phyloP scores from a whole-genome alignment of 2,329 filamentous ascomycete species.

The Chrysoporthe deuterocubensis region DNA sequence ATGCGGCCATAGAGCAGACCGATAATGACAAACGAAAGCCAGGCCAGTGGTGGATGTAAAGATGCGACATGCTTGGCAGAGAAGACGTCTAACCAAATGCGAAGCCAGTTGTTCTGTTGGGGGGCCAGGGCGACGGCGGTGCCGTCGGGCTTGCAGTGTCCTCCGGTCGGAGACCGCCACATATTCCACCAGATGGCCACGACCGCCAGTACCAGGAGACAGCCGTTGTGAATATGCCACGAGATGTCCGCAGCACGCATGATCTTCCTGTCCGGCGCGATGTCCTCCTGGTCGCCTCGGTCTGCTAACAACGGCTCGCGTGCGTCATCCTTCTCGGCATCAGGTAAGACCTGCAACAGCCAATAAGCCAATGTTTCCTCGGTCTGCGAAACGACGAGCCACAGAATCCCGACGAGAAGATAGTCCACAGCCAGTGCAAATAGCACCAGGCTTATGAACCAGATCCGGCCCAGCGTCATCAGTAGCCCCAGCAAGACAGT shows the following conservation, averaged over 20 bases:
- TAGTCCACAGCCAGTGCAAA: slow-evolving; percentile 52
- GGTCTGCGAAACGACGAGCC: slow-evolving; percentile 42
- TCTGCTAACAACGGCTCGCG: slow-evolving; percentile 38
- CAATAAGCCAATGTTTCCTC: slow-evolving; percentile 39
- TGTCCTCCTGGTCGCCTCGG: slow-evolving; percentile 23
- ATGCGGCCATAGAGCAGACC: slow-evolving; percentile 50
- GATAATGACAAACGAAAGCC: slow-evolving; percentile 51
- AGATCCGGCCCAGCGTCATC: slow-evolving; percentile 40
- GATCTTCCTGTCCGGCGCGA: slow-evolving; percentile 31
- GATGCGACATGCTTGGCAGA: slow-evolving; percentile 39
- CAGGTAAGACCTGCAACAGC: slow-evolving; percentile 33
- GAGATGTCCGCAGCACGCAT: slow-evolving; percentile 37
- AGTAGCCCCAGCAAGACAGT: slow-evolving; percentile 39
- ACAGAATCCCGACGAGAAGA: slow-evolving; percentile 47
- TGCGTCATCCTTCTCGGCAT: slow-evolving; percentile 34
- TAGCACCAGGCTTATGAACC: slow-evolving; percentile 49
- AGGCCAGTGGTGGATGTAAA: slow-evolving; percentile 49
- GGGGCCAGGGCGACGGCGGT: slow-evolving; percentile 7
- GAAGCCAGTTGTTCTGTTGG: slow-evolving; percentile 34
- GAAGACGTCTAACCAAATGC: slow-evolving; percentile 48
- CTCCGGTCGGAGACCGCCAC: slow-evolving; percentile 47
- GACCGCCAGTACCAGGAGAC: slow-evolving; percentile 40
- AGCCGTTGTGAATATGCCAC: slow-evolving; percentile 46
- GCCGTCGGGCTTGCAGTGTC: slow-evolving; percentile 38
- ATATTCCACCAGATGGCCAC: slow-evolving; percentile 52